Conservation (phyloP, 768 basidiomycete genomes). For the Hypholoma sublateritium region DNA sequence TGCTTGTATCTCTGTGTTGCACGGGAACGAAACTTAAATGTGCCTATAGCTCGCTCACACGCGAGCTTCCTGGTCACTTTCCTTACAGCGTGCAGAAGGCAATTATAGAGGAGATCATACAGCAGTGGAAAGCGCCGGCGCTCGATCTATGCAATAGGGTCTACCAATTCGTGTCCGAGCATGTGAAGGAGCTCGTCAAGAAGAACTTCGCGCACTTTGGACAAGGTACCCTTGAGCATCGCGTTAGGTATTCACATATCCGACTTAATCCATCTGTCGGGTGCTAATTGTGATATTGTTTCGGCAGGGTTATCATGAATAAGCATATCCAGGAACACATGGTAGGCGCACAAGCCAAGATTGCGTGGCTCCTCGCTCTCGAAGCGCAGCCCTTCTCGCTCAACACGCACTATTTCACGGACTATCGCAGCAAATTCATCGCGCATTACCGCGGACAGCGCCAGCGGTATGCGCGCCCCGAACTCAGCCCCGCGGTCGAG, state of each 20-base stretch:
- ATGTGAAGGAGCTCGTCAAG: constrained; percentile 42
- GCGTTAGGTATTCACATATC: constrained; percentile 32
- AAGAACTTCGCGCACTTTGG: constrained; percentile 53
- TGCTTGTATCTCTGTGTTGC: neutral
- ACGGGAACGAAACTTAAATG: neutral
- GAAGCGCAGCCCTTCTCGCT: constrained; percentile 52
- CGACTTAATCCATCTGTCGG: neutral
- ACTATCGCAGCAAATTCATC: constrained; percentile 44
- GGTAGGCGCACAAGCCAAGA: constrained; percentile 34
- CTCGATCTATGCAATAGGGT: constrained; percentile 43
- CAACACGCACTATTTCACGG: constrained; percentile 51
- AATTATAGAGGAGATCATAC: constrained; percentile 46
- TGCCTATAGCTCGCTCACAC: constrained; percentile 46
- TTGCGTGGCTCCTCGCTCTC: constrained; percentile 50
- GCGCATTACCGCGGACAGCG: constrained; percentile 45
- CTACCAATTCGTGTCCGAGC: constrained; percentile 32
- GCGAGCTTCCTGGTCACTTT: constrained; percentile 68
- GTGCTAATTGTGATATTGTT: neutral
- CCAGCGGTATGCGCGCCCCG: constrained; percentile 28
- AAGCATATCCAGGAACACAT: constrained; percentile 50
- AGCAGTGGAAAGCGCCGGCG: constrained; percentile 51
- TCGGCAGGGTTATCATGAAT: constrained; percentile 31
- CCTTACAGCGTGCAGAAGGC: constrained; percentile 59
- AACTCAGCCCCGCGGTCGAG: constrained; percentile 26
- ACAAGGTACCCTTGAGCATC: constrained; percentile 51